Evolutionary conservation across 164 flowering plant species (phyloP), one percentile per base, ranked within the genome.

Genomic region (Chloranthus sessilifolius): DNA sequence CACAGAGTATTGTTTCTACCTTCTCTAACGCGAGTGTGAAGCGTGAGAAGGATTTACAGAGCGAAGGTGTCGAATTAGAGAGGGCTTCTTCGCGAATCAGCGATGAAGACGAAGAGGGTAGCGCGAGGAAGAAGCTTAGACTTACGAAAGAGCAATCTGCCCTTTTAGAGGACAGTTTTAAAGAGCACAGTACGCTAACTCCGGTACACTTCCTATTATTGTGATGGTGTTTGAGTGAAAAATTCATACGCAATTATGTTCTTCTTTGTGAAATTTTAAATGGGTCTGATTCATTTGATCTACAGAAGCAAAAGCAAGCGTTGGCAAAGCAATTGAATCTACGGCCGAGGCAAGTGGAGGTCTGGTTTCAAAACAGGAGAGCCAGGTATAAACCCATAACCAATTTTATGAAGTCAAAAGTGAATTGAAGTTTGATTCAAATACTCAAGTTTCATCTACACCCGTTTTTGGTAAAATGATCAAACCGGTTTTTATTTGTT

Each of bases 281-380:
- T 28, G n/a, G 1, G 15, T 4, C 11, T 52, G 6, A 16, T 24
- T 17, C 3, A 39, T n/a, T 23, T 10, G 9, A 39, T 53, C 11
- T 28, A 47, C 90, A 88, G 96, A 88, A 82, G 62, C 96, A 88
- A 69, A 88, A 88, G 64, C 94, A 80, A 62, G 90, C 84, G 17
- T 71, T 88, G 35, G 96, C 94, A 14, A 74, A 76, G 54, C 75
- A 82, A 54, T 53, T 88, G 59, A 88, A 73, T 58, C 75, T 88
- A 6, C 66, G 90, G 60, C 85, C 96, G 0, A 55, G 96, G 28
- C 94, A 88, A 64, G 90, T 88, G 12, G 96, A 88, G 67, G 96
- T 88, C 0, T 88, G 96, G 96, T 88, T 88, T 58, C 96, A 88
- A 50, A 88, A 88, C 53, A 72, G 96, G 53, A 71, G 96, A 72